phyloP scores from a whole-genome alignment of 2,329 filamentous ascomycete species.

The Chalaropsis ovoidea region DNA sequence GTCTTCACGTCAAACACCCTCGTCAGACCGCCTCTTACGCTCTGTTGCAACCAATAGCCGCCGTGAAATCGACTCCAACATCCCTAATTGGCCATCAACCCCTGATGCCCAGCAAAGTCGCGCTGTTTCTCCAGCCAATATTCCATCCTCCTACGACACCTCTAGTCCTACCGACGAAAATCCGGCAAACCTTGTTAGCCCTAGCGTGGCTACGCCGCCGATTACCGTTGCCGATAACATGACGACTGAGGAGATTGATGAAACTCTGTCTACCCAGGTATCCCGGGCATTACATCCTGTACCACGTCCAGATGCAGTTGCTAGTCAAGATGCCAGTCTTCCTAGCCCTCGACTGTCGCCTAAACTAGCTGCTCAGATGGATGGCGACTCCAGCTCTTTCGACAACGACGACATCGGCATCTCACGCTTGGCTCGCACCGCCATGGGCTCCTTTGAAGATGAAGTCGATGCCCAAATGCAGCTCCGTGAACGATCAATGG shows the following conservation, averaged over 20 bases:
- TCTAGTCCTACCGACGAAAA: conserved; percentile 47
- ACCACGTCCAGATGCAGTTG: conserved; percentile 13
- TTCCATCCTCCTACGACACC: conserved; percentile 37
- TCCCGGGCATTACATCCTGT: conserved; percentile 7
- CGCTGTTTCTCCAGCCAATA: conserved; percentile 15
- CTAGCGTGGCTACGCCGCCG: conserved; percentile 61
- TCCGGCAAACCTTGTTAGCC: conserved; percentile 50
- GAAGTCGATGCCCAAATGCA: conserved; percentile 17
- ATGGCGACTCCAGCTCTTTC: conserved; percentile 39
- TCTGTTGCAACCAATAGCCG: conserved; percentile 12
- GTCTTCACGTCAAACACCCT: conserved; percentile 16
- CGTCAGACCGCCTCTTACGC: conserved; percentile 19
- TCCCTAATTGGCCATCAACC: conserved; percentile 18
- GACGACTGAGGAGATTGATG: conserved; percentile 49
- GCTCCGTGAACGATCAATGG: conserved; percentile 11
- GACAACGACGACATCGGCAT: conserved; percentile 36
- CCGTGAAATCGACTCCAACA: conserved; percentile 7
- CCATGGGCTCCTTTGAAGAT: conserved; percentile 12
- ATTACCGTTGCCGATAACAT: conserved; percentile 39
- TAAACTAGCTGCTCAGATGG: conserved; percentile 58
- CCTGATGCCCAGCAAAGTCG: conserved; percentile 13
- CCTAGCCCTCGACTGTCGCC: conserved; percentile 92
- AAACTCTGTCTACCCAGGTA: conserved; percentile 38
- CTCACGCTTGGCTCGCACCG: conserved; percentile 23
- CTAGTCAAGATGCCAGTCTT: conserved; percentile 72